Conservation (phyloP, 2,329 filamentous ascomycete species). For the Aspergillus viridinutans region DNA sequence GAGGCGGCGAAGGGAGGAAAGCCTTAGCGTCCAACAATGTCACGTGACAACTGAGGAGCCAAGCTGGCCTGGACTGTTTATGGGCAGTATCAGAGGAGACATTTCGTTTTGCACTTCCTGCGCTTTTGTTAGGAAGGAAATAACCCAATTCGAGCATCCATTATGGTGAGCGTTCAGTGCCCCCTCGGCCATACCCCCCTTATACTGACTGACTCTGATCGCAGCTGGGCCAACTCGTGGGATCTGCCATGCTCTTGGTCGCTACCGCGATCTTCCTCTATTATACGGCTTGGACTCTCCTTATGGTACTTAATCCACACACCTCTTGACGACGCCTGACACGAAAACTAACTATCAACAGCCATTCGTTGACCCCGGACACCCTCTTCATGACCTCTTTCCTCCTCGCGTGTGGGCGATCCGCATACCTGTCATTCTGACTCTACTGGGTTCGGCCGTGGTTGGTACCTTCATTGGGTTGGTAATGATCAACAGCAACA, state of each 20-base stretch:
- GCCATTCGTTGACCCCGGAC: constrained; percentile 96
- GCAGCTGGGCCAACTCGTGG: constrained; percentile 85
- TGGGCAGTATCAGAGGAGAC: constrained; percentile 1
- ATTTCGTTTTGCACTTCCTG: background rate
- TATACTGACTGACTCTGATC: constrained; percentile 5
- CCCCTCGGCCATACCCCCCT: background rate
- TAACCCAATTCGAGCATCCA: background rate
- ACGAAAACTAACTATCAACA: constrained; percentile 35
- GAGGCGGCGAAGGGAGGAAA: constrained; percentile 19
- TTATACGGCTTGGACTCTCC: constrained; percentile 95
- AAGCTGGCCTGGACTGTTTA: constrained; percentile 12
- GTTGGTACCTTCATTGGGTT: constrained; percentile 93
- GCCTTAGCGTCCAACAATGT: constrained; percentile 13
- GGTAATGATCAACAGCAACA: constrained; percentile 98
- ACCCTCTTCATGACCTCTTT: constrained; percentile 91
- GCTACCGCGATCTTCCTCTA: constrained; percentile 75
- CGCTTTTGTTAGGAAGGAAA: background rate
- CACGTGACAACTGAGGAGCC: constrained; percentile 18
- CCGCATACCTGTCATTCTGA: constrained; percentile 93
- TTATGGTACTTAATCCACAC: constrained; percentile 66
- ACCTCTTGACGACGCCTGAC: background rate
- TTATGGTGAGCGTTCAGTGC: background rate
- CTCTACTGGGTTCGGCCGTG: constrained; percentile 85
- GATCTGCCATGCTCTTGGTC: constrained; percentile 70
- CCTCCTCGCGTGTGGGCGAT: constrained; percentile 98